Percentiles rank a stretch among this genome's conserved stretches.
Evolutionary conservation across 139 green algal genomes (phyloP).

Genomic region (Coelastrella sp.): DNA sequence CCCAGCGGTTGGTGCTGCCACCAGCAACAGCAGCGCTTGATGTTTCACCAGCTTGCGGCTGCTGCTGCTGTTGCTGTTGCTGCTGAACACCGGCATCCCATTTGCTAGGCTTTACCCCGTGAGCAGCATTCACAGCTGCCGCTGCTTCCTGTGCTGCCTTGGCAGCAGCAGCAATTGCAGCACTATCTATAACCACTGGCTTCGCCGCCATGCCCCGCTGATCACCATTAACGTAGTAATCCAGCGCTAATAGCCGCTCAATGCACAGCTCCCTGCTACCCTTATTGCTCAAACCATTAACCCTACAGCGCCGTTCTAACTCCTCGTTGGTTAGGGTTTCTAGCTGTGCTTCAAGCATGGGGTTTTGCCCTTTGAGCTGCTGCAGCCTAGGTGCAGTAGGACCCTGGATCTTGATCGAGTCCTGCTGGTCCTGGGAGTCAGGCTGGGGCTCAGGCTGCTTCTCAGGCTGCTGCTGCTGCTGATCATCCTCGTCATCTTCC

Average conservation of each 20-base stretch:
- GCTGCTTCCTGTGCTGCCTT: background rate
- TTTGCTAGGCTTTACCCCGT: background rate
- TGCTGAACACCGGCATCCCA: constrained; percentile 1
- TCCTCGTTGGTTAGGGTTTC: constrained; percentile 68
- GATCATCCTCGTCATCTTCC: background rate
- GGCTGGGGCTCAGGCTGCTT: background rate
- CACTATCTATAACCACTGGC: background rate
- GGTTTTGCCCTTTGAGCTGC: background rate
- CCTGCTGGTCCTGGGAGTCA: background rate
- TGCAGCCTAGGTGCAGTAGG: background rate
- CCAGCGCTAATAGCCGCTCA: constrained; percentile 57
- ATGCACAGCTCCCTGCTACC: constrained; percentile 60
- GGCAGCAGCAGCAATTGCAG: constrained; percentile 12
- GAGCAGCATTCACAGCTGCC: background rate
- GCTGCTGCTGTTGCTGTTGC: constrained; percentile 9
- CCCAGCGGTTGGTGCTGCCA: background rate
- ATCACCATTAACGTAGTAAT: constrained; percentile 68
- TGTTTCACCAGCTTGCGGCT: background rate
- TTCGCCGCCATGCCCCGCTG: background rate
- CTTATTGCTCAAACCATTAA: constrained; percentile 67
- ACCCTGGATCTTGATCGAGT: background rate
- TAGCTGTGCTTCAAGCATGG: constrained; percentile 67
- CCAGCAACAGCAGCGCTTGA: background rate
- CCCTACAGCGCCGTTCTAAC: constrained; percentile 75
- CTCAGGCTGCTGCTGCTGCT: background rate